These are phyloP conservation scores for Clonostachys sp. DNA, from an alignment of 2,329 filamentous ascomycete genomes.

Conservation along the genomic window DNA sequence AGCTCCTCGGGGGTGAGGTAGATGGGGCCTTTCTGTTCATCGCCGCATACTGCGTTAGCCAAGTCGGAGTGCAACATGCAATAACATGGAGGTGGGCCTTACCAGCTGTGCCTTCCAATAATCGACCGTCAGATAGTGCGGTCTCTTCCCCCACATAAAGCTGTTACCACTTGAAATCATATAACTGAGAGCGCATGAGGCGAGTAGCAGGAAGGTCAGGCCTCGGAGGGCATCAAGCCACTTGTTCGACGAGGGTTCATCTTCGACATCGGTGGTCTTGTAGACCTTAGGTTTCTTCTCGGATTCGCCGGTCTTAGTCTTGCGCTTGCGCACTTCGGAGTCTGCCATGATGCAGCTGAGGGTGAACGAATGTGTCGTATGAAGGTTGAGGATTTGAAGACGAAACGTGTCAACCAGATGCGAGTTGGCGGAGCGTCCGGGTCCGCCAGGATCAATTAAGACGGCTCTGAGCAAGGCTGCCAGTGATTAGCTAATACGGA, in stretches of 20 bases:
- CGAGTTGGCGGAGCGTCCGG: too few relatives aligned
- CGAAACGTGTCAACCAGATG: too few relatives aligned
- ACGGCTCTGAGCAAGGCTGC: too few relatives aligned
- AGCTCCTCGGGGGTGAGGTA: slow-evolving; percentile 74
- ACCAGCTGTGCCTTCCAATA: slow-evolving; percentile 60
- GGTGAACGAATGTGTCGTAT: not conserved
- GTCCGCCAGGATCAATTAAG: too few relatives aligned
- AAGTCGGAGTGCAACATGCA: not conserved
- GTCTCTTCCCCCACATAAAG: slow-evolving; percentile 60
- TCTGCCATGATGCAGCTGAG: slow-evolving; percentile 24
- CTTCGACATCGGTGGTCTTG: slow-evolving; percentile 34
- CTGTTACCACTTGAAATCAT: slow-evolving; percentile 68
- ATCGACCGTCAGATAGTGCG: slow-evolving; percentile 56
- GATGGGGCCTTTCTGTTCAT: slow-evolving; percentile 50
- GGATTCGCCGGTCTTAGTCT: slow-evolving; percentile 12
- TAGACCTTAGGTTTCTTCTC: slow-evolving; percentile 10
- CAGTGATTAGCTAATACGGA: too few relatives aligned
- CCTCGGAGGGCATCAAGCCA: slow-evolving; percentile 67
- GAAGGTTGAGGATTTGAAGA: too few relatives aligned
- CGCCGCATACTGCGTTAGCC: too few relatives aligned
- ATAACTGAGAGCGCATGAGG: slow-evolving; percentile 69
- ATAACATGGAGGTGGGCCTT: slow-evolving; percentile 17
- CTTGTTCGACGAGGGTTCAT: slow-evolving; percentile 55
- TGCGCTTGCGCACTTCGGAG: slow-evolving; percentile 37
- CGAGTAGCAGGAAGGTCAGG: slow-evolving; percentile 59